phyloP scores from a whole-genome alignment of 2,329 filamentous ascomycete genomes.

The Magnaporthiopsis rhizophila region DNA sequence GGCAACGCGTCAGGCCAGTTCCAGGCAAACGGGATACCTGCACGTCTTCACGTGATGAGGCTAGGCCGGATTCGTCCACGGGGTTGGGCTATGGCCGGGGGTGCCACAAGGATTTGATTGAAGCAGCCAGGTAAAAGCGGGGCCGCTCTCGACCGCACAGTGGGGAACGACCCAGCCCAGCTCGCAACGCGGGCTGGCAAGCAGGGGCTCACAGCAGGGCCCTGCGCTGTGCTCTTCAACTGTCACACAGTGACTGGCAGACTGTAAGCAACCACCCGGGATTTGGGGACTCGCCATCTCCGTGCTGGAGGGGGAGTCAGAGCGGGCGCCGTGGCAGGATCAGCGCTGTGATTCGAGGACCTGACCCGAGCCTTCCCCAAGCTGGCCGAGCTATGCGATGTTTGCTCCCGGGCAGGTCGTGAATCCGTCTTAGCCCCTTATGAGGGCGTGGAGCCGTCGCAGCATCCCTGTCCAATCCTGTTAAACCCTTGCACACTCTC shows the following conservation, averaged over 20 bases:
- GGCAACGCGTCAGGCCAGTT: neutral
- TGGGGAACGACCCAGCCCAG: neutral
- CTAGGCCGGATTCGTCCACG: neutral
- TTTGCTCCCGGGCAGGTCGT: neutral
- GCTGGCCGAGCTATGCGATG: neutral
- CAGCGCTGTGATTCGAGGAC: neutral
- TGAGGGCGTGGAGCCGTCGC: neutral
- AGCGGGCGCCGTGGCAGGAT: neutral
- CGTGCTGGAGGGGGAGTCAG: neutral
- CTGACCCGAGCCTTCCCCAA: neutral
- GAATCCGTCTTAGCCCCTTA: neutral
- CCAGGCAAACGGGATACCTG: neutral
- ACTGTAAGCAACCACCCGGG: neutral
- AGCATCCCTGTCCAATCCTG: neutral
- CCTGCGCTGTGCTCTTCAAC: neutral
- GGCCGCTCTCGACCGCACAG: neutral
- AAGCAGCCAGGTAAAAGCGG: neutral
- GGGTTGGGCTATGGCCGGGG: neutral
- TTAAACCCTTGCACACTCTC: neutral
- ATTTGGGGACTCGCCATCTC: neutral
- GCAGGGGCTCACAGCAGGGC: too few species aligned
- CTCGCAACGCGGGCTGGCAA: neutral
- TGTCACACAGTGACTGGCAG: neutral
- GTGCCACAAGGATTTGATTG: neutral
- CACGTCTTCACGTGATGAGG: constrained; percentile 3